Conservation (phyloP, 2,329 filamentous ascomycete species). For the Fusarium pseudograminearum region DNA sequence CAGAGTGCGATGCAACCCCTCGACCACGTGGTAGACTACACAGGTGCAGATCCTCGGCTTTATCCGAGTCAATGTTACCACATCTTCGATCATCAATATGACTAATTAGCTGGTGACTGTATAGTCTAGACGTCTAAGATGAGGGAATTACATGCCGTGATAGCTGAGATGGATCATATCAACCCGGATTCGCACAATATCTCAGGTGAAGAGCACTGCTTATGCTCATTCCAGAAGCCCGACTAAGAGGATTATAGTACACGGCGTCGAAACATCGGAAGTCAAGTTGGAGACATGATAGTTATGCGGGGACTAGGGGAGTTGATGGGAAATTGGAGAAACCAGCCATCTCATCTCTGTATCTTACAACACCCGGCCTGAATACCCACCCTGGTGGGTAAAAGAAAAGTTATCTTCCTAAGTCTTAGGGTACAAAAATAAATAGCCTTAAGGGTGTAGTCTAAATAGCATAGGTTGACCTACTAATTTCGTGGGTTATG, state of each 20-base stretch:
- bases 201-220: neutral
- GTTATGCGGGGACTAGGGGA: constrained; percentile 11
- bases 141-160: neutral
- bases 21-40: constrained; percentile 29
- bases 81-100: constrained; percentile 6
- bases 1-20: constrained; percentile 13
- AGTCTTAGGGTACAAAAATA: no score
- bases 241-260: neutral
- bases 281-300: neutral
- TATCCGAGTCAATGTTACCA: constrained; percentile 24
- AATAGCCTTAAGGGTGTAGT: no score
- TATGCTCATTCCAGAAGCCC: neutral
- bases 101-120: neutral
- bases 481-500: no score
- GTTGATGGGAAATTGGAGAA: neutral
- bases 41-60: constrained; percentile 34
- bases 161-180: neutral
- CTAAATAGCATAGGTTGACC: no score
- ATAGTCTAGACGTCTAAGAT: neutral
- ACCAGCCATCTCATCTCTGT: neutral
- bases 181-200: neutral
- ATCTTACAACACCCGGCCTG: neutral
- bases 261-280: neutral
- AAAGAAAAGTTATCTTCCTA: no score
- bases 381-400: no score